Percentiles rank a stretch among this genome's conserved stretches.
Evolutionary conservation across 768 basidiomycete species (phyloP).

Genomic region (Boletus insuetus): DNA sequence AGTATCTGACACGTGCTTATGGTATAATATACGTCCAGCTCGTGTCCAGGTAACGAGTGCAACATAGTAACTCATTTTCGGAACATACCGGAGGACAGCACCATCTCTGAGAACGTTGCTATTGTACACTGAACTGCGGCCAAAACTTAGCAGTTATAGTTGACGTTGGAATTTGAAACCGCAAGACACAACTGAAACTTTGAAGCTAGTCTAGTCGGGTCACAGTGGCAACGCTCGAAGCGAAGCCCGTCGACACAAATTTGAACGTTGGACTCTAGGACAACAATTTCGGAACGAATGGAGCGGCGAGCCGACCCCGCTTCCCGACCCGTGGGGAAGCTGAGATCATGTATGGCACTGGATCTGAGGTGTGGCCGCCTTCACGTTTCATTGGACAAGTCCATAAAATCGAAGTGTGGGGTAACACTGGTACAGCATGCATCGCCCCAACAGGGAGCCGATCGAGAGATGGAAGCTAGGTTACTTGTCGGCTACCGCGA

Average conservation of each 20-base stretch:
- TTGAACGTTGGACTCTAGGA: background rate
- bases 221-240: no score
- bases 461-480: slow-evolving; percentile 1
- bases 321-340: background rate
- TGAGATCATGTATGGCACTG: slow-evolving; percentile 1
- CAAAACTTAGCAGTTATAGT: background rate
- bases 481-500: no score
- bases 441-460: slow-evolving; percentile 3
- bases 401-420: slow-evolving; percentile 19
- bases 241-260: no score
- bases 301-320: slow-evolving; percentile 9
- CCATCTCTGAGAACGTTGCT: background rate
- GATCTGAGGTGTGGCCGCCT: slow-evolving; percentile 22
- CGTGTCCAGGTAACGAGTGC: background rate
- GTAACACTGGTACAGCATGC: slow-evolving; percentile 1
- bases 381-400: background rate
- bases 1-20: background rate
- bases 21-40: background rate
- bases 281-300: background rate
- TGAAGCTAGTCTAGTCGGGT: no score
- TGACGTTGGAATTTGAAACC: slow-evolving; percentile 5
- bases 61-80: background rate
- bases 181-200: background rate
- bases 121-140: background rate
- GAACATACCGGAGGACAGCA: slow-evolving; percentile 5